Conservation (phyloP, 192 early-diverging fungal genomes). For the Backusella psychrophila region DNA sequence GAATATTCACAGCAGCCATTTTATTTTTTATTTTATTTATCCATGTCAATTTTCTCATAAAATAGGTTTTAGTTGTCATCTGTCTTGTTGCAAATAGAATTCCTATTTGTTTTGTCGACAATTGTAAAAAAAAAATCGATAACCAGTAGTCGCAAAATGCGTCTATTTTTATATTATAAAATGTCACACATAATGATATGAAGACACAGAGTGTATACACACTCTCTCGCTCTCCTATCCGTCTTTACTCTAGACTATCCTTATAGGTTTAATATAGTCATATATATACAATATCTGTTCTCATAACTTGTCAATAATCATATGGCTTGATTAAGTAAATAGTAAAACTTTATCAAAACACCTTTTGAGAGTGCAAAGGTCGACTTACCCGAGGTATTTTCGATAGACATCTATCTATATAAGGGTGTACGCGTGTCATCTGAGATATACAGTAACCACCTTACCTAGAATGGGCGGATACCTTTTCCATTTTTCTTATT, state of each 20-base stretch:
- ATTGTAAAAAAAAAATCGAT: neutral
- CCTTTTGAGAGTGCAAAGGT: neutral
- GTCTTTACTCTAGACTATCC: neutral
- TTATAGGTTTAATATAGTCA: neutral
- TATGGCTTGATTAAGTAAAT: neutral
- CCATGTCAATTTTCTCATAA: too few species aligned
- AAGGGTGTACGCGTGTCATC: neutral
- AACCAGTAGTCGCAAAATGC: too few species aligned
- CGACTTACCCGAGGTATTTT: neutral
- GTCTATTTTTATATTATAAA: too few species aligned
- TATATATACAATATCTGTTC: neutral
- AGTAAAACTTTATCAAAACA: neutral
- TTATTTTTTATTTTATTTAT: too few species aligned
- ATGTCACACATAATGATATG: too few species aligned
- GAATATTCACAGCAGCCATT: neutral
- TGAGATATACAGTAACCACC: neutral
- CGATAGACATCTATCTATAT: neutral
- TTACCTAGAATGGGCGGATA: neutral
- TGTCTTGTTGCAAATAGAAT: neutral
- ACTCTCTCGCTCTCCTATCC: too few species aligned
- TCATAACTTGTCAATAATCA: neutral
- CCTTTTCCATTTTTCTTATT: neutral
- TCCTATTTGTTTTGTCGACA: neutral
- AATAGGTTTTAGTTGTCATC: too few species aligned
- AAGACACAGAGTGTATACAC: too few species aligned